phyloP scores from a whole-genome alignment of 129 eudicot genomes.

The Heracleum sosnowskyi region DNA sequence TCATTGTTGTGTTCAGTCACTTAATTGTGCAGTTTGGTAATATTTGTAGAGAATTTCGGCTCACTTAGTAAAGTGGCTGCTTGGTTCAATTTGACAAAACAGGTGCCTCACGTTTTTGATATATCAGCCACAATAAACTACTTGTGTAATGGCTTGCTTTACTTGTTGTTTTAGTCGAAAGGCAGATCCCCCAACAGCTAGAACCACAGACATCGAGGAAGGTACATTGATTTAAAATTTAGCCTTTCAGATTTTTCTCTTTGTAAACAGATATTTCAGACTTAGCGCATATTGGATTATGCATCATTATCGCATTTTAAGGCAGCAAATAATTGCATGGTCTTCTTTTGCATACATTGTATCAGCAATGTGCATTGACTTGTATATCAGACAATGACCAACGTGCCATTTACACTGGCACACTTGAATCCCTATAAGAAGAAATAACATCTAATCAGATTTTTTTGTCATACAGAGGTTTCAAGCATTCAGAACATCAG shows the following conservation, averaged over 20 bases:
- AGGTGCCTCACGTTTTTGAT: conserved; percentile 10
- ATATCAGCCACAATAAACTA: conserved; percentile 14
- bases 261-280: background rate
- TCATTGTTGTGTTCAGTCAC: background rate
- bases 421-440: background rate
- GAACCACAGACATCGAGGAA: conserved; percentile 24
- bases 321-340: background rate
- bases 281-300: background rate
- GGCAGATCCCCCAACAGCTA: conserved; percentile 13
- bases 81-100: conserved; percentile 15
- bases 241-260: background rate
- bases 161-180: conserved; percentile 34
- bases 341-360: background rate
- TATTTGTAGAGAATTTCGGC: background rate
- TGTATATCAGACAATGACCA: background rate
- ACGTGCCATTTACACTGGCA: background rate
- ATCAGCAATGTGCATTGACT: background rate
- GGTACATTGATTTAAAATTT: conserved; percentile 23
- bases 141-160: conserved; percentile 37
- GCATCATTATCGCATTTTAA: background rate
- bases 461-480: conserved; percentile 45
- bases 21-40: background rate
- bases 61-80: background rate
- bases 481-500: conserved; percentile 39
- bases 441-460: conserved; percentile 8